These are phyloP conservation scores for Hanseniaspora opuntiae DNA, from an alignment of 805 yeast species.

Conservation along the genomic window DNA sequence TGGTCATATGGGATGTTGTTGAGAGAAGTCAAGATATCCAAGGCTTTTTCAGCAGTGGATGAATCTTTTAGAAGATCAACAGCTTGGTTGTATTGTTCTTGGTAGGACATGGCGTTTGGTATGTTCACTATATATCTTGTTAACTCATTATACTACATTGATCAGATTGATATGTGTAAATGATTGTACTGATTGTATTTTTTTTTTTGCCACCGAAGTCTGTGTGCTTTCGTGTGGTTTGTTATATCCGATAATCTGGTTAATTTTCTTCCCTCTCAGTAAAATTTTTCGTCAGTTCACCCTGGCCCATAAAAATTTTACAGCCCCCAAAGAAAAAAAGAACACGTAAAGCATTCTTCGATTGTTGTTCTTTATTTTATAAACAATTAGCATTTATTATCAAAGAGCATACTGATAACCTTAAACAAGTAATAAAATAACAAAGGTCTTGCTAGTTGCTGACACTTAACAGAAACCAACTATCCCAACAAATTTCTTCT, in stretches of 20 bases:
- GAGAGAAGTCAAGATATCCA: neutral
- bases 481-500: too few species aligned
- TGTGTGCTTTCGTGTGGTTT: neutral
- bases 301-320: too few species aligned
- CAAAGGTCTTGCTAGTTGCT: too few species aligned
- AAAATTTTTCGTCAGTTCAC: too few species aligned
- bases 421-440: too few species aligned
- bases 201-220: neutral
- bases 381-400: too few species aligned
- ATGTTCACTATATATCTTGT: neutral
- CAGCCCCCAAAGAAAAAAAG: too few species aligned
- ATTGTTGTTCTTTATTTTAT: too few species aligned
- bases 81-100: neutral
- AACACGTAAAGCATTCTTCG: too few species aligned
- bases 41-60: neutral
- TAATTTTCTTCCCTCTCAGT: too few species aligned
- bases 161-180: neutral
- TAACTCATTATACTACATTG: neutral
- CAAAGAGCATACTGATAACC: too few species aligned
- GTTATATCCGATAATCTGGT: neutral
- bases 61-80: neutral
- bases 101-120: neutral
- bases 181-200: neutral
- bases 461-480: too few species aligned
- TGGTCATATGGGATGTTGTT: constrained; percentile 1